phyloP scores from a whole-genome alignment of 768 basidiomycete genomes.

The Hypsizygus marmoreus region DNA sequence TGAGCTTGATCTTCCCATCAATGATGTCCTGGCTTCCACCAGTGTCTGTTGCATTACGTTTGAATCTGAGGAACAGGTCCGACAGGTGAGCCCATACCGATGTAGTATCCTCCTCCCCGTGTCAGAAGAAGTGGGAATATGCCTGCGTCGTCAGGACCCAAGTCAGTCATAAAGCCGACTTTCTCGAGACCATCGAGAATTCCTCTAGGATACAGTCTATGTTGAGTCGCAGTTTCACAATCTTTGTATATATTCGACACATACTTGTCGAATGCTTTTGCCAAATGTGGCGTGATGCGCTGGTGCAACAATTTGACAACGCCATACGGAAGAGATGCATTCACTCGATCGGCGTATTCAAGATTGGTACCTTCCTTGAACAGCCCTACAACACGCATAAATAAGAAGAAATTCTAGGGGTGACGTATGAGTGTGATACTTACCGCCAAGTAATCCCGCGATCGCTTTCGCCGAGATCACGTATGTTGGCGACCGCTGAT shows the following conservation, averaged over 20 bases:
- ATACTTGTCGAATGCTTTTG: slow-evolving; percentile 17
- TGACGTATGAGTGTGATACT: neutral
- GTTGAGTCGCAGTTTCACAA: neutral
- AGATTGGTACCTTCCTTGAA: slow-evolving; percentile 13
- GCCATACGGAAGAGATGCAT: slow-evolving; percentile 14
- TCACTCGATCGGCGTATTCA: slow-evolving; percentile 16
- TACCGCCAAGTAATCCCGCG: slow-evolving; percentile 12
- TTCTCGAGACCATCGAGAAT: slow-evolving; percentile 37
- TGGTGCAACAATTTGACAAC: slow-evolving; percentile 12
- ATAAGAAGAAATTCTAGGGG: no score
- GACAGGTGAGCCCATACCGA: no score
- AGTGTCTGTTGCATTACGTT: slow-evolving; percentile 38
- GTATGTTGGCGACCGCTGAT: slow-evolving; percentile 15
- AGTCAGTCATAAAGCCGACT: slow-evolving; percentile 38
- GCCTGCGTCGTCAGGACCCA: slow-evolving; percentile 40
- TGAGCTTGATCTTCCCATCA: slow-evolving; percentile 71
- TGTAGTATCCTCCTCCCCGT: slow-evolving; percentile 38
- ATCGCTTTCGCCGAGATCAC: slow-evolving; percentile 14
- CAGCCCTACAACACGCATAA: slow-evolving; percentile 10
- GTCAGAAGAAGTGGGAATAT: slow-evolving; percentile 29
- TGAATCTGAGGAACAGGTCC: neutral
- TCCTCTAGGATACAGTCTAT: slow-evolving; percentile 23
- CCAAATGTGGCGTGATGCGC: slow-evolving; percentile 12
- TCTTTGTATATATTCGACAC: neutral
- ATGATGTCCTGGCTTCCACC: slow-evolving; percentile 63